phyloP scores from a whole-genome alignment of 2,329 filamentous ascomycete genomes.

The Cytospora piceae region DNA sequence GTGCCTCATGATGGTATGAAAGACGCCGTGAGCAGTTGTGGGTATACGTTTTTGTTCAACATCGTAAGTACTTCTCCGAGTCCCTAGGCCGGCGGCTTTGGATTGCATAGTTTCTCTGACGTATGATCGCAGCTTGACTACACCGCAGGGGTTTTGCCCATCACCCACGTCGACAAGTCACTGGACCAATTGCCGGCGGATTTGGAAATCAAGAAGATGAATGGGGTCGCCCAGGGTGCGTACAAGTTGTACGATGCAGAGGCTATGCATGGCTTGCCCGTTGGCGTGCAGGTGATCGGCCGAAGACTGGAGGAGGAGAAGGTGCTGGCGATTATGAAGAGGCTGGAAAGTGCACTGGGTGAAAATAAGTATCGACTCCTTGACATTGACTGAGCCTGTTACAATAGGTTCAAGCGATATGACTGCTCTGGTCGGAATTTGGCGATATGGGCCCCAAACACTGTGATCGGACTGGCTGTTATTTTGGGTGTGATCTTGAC shows the following conservation, averaged over 20 bases:
- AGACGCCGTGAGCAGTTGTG: constrained; percentile 82
- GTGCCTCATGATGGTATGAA: constrained; percentile 86
- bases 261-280: constrained; percentile 85
- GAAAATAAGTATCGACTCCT: constrained; percentile 50
- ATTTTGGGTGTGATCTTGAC: background rate
- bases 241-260: constrained; percentile 84
- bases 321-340: constrained; percentile 79
- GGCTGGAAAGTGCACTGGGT: constrained; percentile 74
- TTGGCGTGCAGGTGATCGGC: constrained; percentile 83
- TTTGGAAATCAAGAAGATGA: constrained; percentile 67
- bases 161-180: constrained; percentile 77
- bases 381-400: background rate
- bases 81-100: background rate
- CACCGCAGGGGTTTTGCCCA: constrained; percentile 77
- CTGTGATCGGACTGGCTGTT: background rate
- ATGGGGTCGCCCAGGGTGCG: constrained; percentile 79
- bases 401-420: background rate
- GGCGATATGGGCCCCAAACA: background rate
- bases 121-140: constrained; percentile 71
- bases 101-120: constrained; percentile 12
- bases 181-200: constrained; percentile 66
- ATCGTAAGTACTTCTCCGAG: constrained; percentile 57
- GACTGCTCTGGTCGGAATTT: background rate
- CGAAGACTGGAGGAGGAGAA: constrained; percentile 84
- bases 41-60: constrained; percentile 94